Conservation (phyloP, 2,329 filamentous ascomycete species). For the Alternaria arborescens region DNA sequence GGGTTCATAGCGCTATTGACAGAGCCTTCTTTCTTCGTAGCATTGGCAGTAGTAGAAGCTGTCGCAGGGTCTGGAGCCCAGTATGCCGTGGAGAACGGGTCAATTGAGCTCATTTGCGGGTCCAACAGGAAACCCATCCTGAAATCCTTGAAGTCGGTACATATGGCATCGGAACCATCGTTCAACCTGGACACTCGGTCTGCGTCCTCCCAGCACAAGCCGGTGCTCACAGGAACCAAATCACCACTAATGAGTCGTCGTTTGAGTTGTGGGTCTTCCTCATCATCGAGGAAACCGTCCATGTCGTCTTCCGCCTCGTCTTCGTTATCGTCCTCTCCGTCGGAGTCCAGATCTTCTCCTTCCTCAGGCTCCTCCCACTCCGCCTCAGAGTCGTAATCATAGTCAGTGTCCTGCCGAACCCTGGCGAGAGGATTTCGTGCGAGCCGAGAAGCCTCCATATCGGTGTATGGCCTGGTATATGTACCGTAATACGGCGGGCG, state of each 20-base stretch:
- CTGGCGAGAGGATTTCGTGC: slow-evolving; percentile 64
- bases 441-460: slow-evolving; percentile 54
- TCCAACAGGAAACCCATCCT: slow-evolving; percentile 76
- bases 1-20: slow-evolving; percentile 49
- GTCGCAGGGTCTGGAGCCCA: slow-evolving; percentile 64
- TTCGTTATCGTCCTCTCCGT: slow-evolving; percentile 72
- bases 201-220: slow-evolving; percentile 81
- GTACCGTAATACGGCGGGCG: slow-evolving; percentile 77
- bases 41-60: slow-evolving; percentile 13
- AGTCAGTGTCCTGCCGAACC: slow-evolving; percentile 71
- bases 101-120: slow-evolving; percentile 67
- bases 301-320: slow-evolving; percentile 84
- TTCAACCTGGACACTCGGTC: slow-evolving; percentile 53
- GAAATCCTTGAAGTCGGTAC: slow-evolving; percentile 66
- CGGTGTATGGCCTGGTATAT: slow-evolving; percentile 67
- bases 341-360: slow-evolving; percentile 70
- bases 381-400: slow-evolving; percentile 85
- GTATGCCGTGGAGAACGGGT: slow-evolving; percentile 85
- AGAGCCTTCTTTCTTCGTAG: slow-evolving; percentile 25
- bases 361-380: slow-evolving; percentile 85
- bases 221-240: slow-evolving; percentile 78
- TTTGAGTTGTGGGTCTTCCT: slow-evolving; percentile 69
- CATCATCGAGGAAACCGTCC: slow-evolving; percentile 88
- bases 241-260: slow-evolving; percentile 69
- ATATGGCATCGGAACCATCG: slow-evolving; percentile 55